phyloP scores from a whole-genome alignment of 768 basidiomycete genomes.

The Collybia sordida region DNA sequence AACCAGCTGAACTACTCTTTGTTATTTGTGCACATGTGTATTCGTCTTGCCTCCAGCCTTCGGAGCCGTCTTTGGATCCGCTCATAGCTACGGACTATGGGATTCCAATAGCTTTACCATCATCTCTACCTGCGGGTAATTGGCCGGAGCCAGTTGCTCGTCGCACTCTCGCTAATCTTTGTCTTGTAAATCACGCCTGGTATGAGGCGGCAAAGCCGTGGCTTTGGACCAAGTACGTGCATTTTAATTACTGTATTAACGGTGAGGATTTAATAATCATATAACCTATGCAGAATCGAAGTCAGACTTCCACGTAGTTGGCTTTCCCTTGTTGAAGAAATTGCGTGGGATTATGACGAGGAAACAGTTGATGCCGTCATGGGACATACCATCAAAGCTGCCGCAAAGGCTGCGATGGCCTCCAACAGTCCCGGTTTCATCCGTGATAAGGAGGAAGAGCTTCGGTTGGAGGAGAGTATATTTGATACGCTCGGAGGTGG shows the following conservation, averaged over 20 bases:
- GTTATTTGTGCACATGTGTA: constrained; percentile 75
- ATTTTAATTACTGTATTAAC: too few species aligned
- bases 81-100: constrained; percentile 46
- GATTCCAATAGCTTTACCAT: constrained; percentile 64
- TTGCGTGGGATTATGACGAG: constrained; percentile 71
- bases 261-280: too few species aligned
- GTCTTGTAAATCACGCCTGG: constrained; percentile 77
- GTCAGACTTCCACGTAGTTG: constrained; percentile 83
- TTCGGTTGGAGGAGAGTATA: constrained; percentile 60
- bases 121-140: constrained; percentile 68
- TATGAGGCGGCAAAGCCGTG: constrained; percentile 83
- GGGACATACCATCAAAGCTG: constrained; percentile 66
- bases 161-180: constrained; percentile 65
- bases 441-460: constrained; percentile 38
- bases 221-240: constrained; percentile 70
- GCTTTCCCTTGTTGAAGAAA: constrained; percentile 78
- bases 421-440: constrained; percentile 34
- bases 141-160: constrained; percentile 71
- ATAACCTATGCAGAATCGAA: constrained; percentile 47
- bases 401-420: constrained; percentile 59
- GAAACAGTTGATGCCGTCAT: constrained; percentile 65
- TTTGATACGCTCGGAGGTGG: constrained; percentile 49
- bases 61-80: constrained; percentile 68
- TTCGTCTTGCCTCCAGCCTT: constrained; percentile 56
- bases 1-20: constrained; percentile 71